Base-by-base conservation (phyloP, 1,284 basidiomycete species). In the Microstroma glucosiphilum region DNA sequence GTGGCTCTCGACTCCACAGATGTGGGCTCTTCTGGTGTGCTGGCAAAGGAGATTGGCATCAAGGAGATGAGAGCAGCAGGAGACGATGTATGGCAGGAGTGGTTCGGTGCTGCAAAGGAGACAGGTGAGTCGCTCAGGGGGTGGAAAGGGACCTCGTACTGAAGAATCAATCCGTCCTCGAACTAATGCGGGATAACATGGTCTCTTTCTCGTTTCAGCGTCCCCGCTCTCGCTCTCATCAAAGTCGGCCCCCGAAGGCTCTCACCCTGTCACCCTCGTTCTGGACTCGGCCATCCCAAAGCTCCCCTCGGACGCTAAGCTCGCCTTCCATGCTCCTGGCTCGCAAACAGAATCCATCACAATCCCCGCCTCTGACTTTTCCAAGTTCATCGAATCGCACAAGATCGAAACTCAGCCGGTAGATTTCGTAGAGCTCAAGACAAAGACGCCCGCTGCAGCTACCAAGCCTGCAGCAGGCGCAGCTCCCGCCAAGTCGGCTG, bases 61-160 rank as follows among this genome's bases (percentile, higher is more conserved):
- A 94, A 96, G 82, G 92, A 96, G 67, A 83, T 96, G 72, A 84
- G 92, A 51, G 81, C 94, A 60, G 92, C 91, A n/a, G 86, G 86
- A 41, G 89, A 90, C 75, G 92, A 96, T 76, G 84, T 96, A 42
- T 83, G 96, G 75, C 85, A 85, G 60, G 89, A 93, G 74, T 90
- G 93, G 82, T 89, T 96, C 78, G 81, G 82, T 1, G 84, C 90
- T 62, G 87, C 89, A 79, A 96, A 94, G 82, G 87, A 93, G 81
- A 90, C 91, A 64, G 80, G 89, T 91, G 79, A 73, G 89, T 85
- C 0, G 13, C 3, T 37, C 30, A 37, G 30, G 30, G 30, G 30
- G 67, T 77, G 59, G 74, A 69, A 25, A 62, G 63, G 40, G 63
- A 63, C 15, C 75, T 75, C 56, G 73, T 25, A 58, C 43, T n/a